phyloP scores from a whole-genome alignment of 2,329 filamentous ascomycete species.

The Ophiostoma tasmaniense region DNA sequence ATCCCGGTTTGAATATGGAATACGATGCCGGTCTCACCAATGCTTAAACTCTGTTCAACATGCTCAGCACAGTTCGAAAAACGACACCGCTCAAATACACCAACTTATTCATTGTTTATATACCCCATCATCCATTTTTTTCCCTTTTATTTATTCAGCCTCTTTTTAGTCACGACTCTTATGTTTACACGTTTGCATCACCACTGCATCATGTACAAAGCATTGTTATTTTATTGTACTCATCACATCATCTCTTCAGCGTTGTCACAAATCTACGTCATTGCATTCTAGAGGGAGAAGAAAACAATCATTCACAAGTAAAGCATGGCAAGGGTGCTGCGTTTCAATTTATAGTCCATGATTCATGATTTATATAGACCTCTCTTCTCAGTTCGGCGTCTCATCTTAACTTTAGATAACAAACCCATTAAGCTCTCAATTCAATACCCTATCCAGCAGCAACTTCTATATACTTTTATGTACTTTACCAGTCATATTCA shows the following conservation, averaged over 20 bases:
- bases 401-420: not conserved
- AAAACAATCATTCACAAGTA: not conserved
- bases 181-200: not conserved
- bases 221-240: not conserved
- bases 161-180: not conserved
- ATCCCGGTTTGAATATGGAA: not conserved
- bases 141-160: not conserved
- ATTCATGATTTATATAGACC: not conserved
- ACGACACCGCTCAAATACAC: no score
- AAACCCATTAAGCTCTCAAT: no score
- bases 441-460: no score
- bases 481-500: not conserved
- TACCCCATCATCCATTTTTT: not conserved
- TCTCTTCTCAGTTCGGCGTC: not conserved
- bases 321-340: not conserved
- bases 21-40: not conserved
- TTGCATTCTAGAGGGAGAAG: not conserved
- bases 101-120: not conserved
- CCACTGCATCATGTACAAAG: not conserved
- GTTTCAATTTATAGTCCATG: not conserved
- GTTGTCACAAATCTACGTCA: not conserved
- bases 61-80: no score
- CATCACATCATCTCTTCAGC: not conserved
- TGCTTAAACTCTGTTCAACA: no score
- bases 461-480: not conserved